Percentiles rank a stretch among this genome's conserved stretches.
Conservation (phyloP, 2,329 filamentous ascomycete species). For the Trichoderma asperellum region DNA sequence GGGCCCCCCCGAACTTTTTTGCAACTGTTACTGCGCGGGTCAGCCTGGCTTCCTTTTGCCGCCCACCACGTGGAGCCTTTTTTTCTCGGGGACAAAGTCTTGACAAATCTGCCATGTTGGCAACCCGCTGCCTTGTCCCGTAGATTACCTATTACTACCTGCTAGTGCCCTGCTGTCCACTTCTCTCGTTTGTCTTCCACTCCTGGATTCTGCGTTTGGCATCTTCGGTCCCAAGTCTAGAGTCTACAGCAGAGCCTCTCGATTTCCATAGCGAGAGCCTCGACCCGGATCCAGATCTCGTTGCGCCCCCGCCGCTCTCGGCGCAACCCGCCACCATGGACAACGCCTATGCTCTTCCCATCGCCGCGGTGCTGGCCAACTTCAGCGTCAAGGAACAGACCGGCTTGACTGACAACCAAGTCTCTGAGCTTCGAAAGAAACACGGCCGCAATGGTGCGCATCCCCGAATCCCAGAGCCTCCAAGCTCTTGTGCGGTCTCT, state of each 20-base stretch:
- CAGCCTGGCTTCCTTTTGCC: slow-evolving; percentile 31
- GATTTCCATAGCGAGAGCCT: not conserved
- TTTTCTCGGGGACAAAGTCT: slow-evolving; percentile 24
- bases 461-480: not conserved
- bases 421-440: slow-evolving; percentile 58
- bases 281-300: slow-evolving; percentile 7
- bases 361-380: slow-evolving; percentile 60
- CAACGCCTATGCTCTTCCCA: slow-evolving; percentile 62
- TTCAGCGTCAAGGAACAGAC: slow-evolving; percentile 59
- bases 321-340: slow-evolving; percentile 54
- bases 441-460: slow-evolving; percentile 68
- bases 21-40: slow-evolving; percentile 3
- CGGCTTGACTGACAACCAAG: slow-evolving; percentile 64
- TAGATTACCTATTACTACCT: not conserved
- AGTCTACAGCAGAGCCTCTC: slow-evolving; percentile 17
- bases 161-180: slow-evolving; percentile 11
- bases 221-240: not conserved
- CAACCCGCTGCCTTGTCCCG: slow-evolving; percentile 31
- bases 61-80: slow-evolving; percentile 40
- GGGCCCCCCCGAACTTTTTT: slow-evolving; percentile 20
- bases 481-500: not conserved
- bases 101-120: slow-evolving; percentile 40
- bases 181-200: not conserved
- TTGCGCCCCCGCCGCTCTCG: slow-evolving; percentile 26
- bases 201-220: not conserved